Base-by-base conservation (phyloP, 1,139 yeast species). In the Debaryomycetaceae sp. region DNA sequence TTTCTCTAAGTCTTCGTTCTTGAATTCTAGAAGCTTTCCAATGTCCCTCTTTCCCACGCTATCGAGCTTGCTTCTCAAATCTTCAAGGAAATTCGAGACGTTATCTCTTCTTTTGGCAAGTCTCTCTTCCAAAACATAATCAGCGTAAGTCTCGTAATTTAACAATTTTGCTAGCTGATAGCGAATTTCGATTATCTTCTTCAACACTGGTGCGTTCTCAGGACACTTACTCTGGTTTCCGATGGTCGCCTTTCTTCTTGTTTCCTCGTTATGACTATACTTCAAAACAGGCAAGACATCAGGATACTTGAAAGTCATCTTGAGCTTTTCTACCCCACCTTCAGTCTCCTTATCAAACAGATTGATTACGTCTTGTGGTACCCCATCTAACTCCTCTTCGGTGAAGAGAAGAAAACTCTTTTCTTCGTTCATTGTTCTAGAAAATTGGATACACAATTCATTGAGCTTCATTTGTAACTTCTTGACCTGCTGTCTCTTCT, bases 231-330 rank as follows among this genome's bases (percentile, higher is more conserved):
- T 78, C 60, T 83, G 87, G 60, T 83, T 84, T 11, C 85, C 90
- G 39, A 78, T 56, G 55, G 72, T 83, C 1, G 89, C 88, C 20
- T 62, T 58, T 59, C 80, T 83, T 63, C 96, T 77, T 2, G 95
- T 85, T 13, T 75, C 77, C 37, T 81, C 77, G 49, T 68, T 67
- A 46, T 75, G 70, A 39, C 95, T 91, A 60, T 81, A 79, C 60
- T 85, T 84, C 62, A 86, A 66, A n/a, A 84, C 83, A 0, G 95
- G 95, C 52, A 83, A 68, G 43, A 85, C 66, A 58, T 87, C 95
- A 5, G 96, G 93, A 57, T 86, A 85, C 61, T 87, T 86, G 70
- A 78, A 87, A 4, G 95, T 84, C 71, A 88, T 83, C 59, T 83
- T 84, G 57, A 66, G 75, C 56, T 76, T 76, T 4, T 51, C 49